Evolutionary conservation across 257 asterid genomes (phyloP), one percentile per base, ranked within the genome.

Genomic region (Nicotiana sylvestris): DNA sequence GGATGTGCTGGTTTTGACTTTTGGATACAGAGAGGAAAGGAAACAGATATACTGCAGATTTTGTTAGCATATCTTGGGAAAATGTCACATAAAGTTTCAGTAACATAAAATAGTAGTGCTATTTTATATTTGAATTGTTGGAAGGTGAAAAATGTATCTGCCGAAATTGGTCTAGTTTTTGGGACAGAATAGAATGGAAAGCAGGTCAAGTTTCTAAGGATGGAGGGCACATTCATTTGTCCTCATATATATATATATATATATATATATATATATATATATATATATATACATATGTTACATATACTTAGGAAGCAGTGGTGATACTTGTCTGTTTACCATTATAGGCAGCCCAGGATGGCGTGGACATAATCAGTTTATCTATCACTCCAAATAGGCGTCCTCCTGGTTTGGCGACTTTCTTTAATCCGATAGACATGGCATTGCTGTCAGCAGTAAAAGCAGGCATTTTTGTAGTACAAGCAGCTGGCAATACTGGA

Each of bases 401-500:
- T 10, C 98, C 99, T 46, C 97, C 98, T 7, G 99, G 99, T 79
- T 87, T 94, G 69, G 99, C 99, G 27, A 91, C 98, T 58, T 96
- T 96, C 92, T 96, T 96, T 87, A 96, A 96, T 81, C 99, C 99
- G 49, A 93, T 96, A 78, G 99, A 96, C 85, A 96, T 96, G 99
- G 99, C 99, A 81, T 88, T 96, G 85, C 88, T 96, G n/a, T 94
- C 98, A 70, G 98, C 99, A 11, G 90, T 93, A 46, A 93, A 90
- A 86, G 85, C 91, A 0, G 98, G 98, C 58, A 96, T 96, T 37
- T 96, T 94, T 87, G 98, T 92, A 6, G 94, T 96, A 18, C 99
- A 96, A 85, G 99, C 99, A 78, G 98, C 99, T 65, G 99, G 99
- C 76, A 96, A 96, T 84, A 94, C 99, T 5, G 99, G 99, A 70